Conservation (phyloP, 2,329 filamentous ascomycete species). For the Paecilomyces fulvus region DNA sequence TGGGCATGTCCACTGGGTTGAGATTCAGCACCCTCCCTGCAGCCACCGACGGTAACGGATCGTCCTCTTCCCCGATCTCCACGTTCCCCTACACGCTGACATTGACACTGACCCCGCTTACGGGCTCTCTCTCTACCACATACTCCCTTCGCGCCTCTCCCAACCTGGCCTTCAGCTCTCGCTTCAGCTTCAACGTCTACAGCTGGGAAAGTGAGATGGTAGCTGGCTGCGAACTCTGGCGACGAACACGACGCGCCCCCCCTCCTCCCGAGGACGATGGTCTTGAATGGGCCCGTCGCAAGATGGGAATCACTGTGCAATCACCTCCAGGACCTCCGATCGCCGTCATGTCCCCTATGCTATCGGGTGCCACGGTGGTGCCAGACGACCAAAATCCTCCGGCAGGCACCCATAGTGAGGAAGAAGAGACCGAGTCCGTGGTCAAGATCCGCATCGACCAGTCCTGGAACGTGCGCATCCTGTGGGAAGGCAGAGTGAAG, state of each 20-base stretch:
- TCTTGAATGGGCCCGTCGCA: slow-evolving; percentile 33
- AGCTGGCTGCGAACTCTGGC: slow-evolving; percentile 88
- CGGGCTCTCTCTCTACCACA: slow-evolving; percentile 83
- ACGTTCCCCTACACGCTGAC: slow-evolving; percentile 92
- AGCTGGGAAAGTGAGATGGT: slow-evolving; percentile 95
- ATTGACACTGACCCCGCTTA: slow-evolving; percentile 83
- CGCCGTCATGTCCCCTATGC: slow-evolving; percentile 11
- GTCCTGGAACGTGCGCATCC: slow-evolving; percentile 70
- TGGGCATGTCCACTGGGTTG: slow-evolving; percentile 79
- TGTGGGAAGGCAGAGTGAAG: slow-evolving; percentile 92
- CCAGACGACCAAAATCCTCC: slow-evolving; percentile 5
- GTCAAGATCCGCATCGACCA: slow-evolving; percentile 86
- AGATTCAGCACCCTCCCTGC: slow-evolving; percentile 77
- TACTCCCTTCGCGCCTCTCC: slow-evolving; percentile 85
- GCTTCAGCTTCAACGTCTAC: slow-evolving; percentile 96
- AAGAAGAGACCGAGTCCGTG: slow-evolving; percentile 70
- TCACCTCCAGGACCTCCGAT: slow-evolving; percentile 10
- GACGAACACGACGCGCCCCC: slow-evolving; percentile 37
- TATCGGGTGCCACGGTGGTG: slow-evolving; percentile 9
- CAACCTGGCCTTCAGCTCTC: slow-evolving; percentile 75
- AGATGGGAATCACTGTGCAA: slow-evolving; percentile 18
- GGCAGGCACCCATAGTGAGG: slow-evolving; percentile 23
- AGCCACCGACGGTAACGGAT: slow-evolving; percentile 30
- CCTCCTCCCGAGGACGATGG: slow-evolving; percentile 34
- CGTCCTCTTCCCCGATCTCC: slow-evolving; percentile 36